Percentiles rank a stretch among this genome's conserved stretches.
Conservation (phyloP, 768 basidiomycete genomes). For the Pleurotus tuber-regium region DNA sequence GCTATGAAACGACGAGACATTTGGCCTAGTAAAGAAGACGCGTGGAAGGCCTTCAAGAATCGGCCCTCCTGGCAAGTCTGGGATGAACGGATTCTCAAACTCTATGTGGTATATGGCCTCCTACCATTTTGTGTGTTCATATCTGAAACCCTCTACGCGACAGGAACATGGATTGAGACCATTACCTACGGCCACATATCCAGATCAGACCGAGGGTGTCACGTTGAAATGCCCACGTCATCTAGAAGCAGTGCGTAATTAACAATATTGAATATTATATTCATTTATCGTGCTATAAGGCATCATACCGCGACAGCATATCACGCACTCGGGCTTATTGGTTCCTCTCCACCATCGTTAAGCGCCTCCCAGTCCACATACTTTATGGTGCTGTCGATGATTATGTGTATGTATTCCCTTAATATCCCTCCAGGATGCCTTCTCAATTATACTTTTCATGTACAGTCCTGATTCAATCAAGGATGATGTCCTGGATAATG, state of each 20-base stretch:
- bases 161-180: constrained; percentile 42
- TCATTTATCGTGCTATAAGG: constrained; percentile 18
- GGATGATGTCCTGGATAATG: constrained; percentile 32
- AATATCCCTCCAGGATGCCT: too few relatives aligned
- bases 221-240: constrained; percentile 45
- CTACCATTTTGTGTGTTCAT: too few relatives aligned
- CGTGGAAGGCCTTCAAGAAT: constrained; percentile 34
- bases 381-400: constrained; percentile 47
- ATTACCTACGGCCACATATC: constrained; percentile 40
- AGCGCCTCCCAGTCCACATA: constrained; percentile 38
- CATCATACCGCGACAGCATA: constrained; percentile 38
- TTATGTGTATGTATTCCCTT: constrained; percentile 39
- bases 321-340: constrained; percentile 31
- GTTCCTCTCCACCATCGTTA: constrained; percentile 28
- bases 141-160: constrained; percentile 9
- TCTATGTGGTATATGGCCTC: constrained; percentile 43
- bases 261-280: not conserved
- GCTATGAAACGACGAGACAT: constrained; percentile 42
- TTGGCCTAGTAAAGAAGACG: constrained; percentile 52
- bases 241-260: constrained; percentile 40
- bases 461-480: constrained; percentile 31
- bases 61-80: constrained; percentile 42
- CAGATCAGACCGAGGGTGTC: constrained; percentile 42
- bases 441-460: not conserved
- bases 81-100: constrained; percentile 45